phyloP scores from a whole-genome alignment of 352 stramenopile species.

The Halophytophthora polymorphica region DNA sequence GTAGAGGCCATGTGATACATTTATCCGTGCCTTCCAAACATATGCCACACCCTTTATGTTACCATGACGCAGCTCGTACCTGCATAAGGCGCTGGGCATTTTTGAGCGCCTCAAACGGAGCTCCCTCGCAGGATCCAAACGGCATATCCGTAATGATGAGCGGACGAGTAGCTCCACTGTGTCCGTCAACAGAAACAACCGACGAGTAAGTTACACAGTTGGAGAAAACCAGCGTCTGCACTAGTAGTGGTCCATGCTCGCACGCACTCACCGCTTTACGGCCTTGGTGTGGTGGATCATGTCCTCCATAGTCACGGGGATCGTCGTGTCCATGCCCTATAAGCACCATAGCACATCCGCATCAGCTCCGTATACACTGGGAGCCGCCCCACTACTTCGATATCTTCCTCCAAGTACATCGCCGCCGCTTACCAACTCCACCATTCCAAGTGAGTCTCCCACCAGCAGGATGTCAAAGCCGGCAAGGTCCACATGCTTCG shows the following conservation, averaged over 20 bases:
- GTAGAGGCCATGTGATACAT: not conserved
- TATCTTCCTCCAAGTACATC: conserved; percentile 6
- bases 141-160: conserved; percentile 98
- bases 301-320: conserved; percentile 96
- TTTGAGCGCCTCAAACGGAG: conserved; percentile 87
- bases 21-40: not conserved
- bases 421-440: conserved; percentile 91
- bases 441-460: conserved; percentile 98
- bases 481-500: conserved; percentile 96
- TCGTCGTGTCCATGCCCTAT: conserved; percentile 83
- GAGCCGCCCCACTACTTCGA: not conserved
- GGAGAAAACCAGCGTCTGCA: not conserved
- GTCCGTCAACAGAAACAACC: conserved; percentile 8
- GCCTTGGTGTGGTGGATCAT: conserved; percentile 98
- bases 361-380: too few relatives aligned
- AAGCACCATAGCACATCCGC: conserved; percentile 2
- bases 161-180: conserved; percentile 74
- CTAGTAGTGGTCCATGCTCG: not conserved
- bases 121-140: conserved; percentile 96
- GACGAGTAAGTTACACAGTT: not conserved
- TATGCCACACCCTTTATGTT: not conserved
- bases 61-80: conserved; percentile 26
- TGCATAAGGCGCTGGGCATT: conserved; percentile 95
- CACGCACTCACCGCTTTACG: conserved; percentile 81
- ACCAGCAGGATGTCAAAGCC: conserved; percentile 98